Conservation (phyloP, 257 asterid genomes). For the Mentha longifolia region DNA sequence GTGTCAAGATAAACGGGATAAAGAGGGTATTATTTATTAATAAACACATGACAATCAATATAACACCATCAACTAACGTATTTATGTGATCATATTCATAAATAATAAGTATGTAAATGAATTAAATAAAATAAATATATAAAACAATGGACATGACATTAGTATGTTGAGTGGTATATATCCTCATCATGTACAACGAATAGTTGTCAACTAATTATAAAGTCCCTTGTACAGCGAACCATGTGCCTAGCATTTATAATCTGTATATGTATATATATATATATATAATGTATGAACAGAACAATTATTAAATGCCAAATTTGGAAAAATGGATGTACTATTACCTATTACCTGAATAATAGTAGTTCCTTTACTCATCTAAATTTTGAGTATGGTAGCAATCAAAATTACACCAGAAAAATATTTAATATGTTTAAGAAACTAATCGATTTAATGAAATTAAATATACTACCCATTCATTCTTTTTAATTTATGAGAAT, state of each 20-base stretch:
- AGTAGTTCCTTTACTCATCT: not conserved
- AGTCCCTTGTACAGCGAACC: not conserved
- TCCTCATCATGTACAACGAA: not conserved
- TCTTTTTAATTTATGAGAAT: not conserved
- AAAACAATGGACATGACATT: not conserved
- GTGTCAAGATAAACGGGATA: no score
- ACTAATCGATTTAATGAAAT: not conserved
- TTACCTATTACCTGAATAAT: not conserved
- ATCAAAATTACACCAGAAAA: not conserved
- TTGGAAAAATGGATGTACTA: not conserved
- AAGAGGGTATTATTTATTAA: no score
- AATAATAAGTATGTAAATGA: not conserved
- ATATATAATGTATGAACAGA: not conserved
- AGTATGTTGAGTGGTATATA: slow-evolving; percentile 4
- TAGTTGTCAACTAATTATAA: slow-evolving; percentile 4
- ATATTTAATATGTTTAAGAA: not conserved
- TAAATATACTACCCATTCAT: not conserved
- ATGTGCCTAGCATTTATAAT: slow-evolving; percentile 8
- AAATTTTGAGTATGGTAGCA: not conserved
- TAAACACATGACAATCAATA: not conserved
- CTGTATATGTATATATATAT: not conserved
- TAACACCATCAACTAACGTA: not conserved
- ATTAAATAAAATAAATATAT: no score
- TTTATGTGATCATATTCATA: not conserved
- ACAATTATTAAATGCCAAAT: not conserved